A percentile compares a stretch with the other conserved stretches of the same genome.
Evolutionary conservation across 2,329 filamentous ascomycete genomes (phyloP).

Genomic region (Diaporthe eres): DNA sequence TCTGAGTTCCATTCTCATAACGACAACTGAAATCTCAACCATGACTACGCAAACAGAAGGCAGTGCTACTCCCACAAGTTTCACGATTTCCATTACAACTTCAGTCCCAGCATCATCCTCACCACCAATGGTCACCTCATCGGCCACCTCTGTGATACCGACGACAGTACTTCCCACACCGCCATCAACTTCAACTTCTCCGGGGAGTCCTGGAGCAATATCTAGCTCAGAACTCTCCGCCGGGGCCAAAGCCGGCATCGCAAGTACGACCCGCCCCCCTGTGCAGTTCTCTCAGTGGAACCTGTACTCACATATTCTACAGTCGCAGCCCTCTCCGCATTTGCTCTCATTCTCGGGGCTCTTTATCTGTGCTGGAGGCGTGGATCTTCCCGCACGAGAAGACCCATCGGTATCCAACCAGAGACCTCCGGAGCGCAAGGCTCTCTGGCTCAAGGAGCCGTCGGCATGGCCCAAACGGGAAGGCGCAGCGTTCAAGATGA

Average conservation of each 20-base stretch:
- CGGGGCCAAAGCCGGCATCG: constrained; percentile 21
- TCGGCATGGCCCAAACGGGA: background rate
- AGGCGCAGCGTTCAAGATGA: background rate
- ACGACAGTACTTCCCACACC: background rate
- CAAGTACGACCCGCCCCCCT: background rate
- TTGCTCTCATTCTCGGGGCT: background rate
- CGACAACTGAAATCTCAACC: constrained; percentile 16
- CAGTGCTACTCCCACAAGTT: background rate
- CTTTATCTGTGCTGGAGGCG: constrained; percentile 16
- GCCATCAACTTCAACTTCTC: background rate
- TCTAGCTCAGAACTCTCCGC: background rate
- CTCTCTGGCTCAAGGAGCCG: background rate
- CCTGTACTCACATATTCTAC: background rate
- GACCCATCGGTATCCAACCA: background rate
- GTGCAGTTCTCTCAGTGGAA: background rate
- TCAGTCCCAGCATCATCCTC: background rate
- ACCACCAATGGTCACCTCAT: background rate
- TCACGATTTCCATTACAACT: background rate
- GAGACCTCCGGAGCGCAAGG: background rate
- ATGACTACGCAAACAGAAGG: background rate
- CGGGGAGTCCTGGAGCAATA: background rate
- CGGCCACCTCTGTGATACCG: background rate
- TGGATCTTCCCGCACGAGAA: background rate
- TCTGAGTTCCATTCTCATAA: background rate
- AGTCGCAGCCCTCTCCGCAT: background rate